Evolutionary conservation across 2,329 filamentous ascomycete species (phyloP).

Genomic region (Penicillium hesseltinei): DNA sequence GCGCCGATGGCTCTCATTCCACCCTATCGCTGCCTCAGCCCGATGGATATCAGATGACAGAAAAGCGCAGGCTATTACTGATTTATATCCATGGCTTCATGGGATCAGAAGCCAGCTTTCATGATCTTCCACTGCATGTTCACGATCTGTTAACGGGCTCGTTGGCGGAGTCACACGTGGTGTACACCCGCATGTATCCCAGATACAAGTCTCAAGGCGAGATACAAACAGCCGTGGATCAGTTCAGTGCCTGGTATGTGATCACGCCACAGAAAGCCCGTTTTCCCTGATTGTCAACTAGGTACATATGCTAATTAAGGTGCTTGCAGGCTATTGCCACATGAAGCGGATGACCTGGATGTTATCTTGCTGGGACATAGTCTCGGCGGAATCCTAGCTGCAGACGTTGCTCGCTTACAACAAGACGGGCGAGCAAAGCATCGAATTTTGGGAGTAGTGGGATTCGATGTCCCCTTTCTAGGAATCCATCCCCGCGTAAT

Average conservation of each 20-base stretch:
- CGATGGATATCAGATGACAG: neutral
- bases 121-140: slow-evolving; percentile 82
- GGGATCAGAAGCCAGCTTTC: slow-evolving; percentile 83
- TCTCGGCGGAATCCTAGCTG: slow-evolving; percentile 81
- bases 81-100: slow-evolving; percentile 90
- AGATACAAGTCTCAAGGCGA: slow-evolving; percentile 46
- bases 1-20: slow-evolving; percentile 8
- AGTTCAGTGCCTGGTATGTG: slow-evolving; percentile 72
- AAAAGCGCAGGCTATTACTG: slow-evolving; percentile 61
- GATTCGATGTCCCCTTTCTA: slow-evolving; percentile 81
- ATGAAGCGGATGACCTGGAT: slow-evolving; percentile 72
- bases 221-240: slow-evolving; percentile 67
- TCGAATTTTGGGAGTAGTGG: slow-evolving; percentile 74
- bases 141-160: slow-evolving; percentile 69
- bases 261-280: neutral
- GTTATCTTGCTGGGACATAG: slow-evolving; percentile 82
- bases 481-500: slow-evolving; percentile 88
- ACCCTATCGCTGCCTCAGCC: slow-evolving; percentile 14
- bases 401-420: slow-evolving; percentile 69
- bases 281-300: neutral
- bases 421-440: slow-evolving; percentile 51
- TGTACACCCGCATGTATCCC: slow-evolving; percentile 70
- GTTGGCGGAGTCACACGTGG: slow-evolving; percentile 69
- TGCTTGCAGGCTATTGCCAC: slow-evolving; percentile 63
- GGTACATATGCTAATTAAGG: neutral